Conservation (phyloP, 306 rosid species). For the Albizia julibrissin region DNA sequence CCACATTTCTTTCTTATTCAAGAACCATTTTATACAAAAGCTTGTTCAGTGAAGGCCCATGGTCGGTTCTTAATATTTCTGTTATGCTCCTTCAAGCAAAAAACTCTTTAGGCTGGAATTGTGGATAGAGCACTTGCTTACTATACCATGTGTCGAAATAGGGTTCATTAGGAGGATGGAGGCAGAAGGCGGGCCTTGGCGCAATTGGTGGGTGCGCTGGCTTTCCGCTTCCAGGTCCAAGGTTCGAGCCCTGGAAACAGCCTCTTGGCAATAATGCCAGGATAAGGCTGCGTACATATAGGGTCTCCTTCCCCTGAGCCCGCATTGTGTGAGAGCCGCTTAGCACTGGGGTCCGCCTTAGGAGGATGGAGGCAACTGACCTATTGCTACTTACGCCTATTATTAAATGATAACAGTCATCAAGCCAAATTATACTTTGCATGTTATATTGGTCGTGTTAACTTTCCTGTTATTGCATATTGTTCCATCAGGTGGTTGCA, state of each 20-base stretch:
- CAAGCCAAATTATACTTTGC: slow-evolving; percentile 14
- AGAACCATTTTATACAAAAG: background rate
- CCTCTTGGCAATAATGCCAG: too few species aligned
- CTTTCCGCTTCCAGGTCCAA: too few species aligned
- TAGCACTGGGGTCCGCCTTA: too few species aligned
- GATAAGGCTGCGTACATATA: too few species aligned
- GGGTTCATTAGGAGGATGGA: background rate
- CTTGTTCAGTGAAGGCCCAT: background rate
- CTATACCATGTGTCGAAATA: background rate
- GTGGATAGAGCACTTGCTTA: background rate
- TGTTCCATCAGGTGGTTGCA: slow-evolving; percentile 79
- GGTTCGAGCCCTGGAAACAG: too few species aligned
- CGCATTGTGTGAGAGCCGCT: too few species aligned
- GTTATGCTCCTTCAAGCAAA: background rate
- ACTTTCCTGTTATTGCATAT: background rate
- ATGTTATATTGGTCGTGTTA: slow-evolving; percentile 9
- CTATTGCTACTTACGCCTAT: background rate
- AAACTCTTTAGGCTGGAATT: background rate
- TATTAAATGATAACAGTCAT: slow-evolving; percentile 6
- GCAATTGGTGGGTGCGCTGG: too few species aligned
- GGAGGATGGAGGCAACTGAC: background rate
- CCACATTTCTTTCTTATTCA: background rate
- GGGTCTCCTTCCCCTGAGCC: too few species aligned
- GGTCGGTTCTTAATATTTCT: background rate
- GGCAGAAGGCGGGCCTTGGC: too few species aligned